These are phyloP conservation scores for Yamadazyma sp. DNA, from an alignment of 805 yeast species.

Conservation along the genomic window DNA sequence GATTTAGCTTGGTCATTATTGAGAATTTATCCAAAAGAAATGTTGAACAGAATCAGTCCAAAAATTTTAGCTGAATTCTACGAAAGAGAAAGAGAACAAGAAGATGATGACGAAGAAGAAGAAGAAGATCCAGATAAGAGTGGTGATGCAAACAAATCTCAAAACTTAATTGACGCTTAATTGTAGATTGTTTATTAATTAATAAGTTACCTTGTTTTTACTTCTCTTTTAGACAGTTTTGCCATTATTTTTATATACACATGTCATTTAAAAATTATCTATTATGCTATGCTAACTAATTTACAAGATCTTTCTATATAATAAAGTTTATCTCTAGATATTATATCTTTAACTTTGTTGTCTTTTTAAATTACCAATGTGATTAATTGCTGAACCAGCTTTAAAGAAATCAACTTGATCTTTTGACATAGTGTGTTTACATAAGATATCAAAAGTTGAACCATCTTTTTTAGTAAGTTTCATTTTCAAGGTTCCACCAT, in stretches of 20 bases:
- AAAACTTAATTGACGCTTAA: slow-evolving; percentile 43
- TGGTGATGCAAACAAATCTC: slow-evolving; percentile 37
- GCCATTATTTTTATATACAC: neutral
- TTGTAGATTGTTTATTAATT: neutral
- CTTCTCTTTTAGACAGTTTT: slow-evolving; percentile 2
- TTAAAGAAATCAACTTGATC: slow-evolving; percentile 95
- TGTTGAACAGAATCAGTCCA: slow-evolving; percentile 97
- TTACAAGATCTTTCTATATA: neutral
- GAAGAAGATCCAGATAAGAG: slow-evolving; percentile 20
- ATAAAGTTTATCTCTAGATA: neutral
- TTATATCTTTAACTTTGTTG: slow-evolving; percentile 2
- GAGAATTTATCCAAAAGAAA: slow-evolving; percentile 98
- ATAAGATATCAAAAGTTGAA: slow-evolving; percentile 60
- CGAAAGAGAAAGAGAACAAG: slow-evolving; percentile 78
- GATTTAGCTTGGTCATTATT: slow-evolving; percentile 98
- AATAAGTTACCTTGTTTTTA: slow-evolving; percentile 2
- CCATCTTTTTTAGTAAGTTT: slow-evolving; percentile 77
- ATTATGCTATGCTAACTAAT: neutral
- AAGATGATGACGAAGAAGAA: slow-evolving; percentile 46
- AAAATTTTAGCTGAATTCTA: slow-evolving; percentile 94
- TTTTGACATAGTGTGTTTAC: slow-evolving; percentile 94
- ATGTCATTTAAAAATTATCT: neutral
- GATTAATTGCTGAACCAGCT: slow-evolving; percentile 96
- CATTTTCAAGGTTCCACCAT: slow-evolving; percentile 76
- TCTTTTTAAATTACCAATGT: slow-evolving; percentile 58